Evolutionary conservation across 805 yeast genomes (phyloP).

Genomic region (Nakazawaea laoshanensis): DNA sequence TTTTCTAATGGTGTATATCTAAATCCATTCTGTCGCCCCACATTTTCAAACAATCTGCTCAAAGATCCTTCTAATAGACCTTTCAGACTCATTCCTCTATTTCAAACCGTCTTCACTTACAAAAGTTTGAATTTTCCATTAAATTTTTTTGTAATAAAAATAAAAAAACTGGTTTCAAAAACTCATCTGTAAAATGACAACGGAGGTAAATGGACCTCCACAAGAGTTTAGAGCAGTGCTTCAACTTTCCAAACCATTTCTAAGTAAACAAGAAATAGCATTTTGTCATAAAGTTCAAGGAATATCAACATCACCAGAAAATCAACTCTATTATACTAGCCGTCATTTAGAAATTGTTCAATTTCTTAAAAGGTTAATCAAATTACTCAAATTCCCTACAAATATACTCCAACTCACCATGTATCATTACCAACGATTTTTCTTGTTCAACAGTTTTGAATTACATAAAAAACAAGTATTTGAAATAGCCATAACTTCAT

Average conservation of each 20-base stretch:
- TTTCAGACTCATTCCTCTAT: too few species aligned
- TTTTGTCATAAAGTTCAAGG: conserved; percentile 14
- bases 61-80: conserved; percentile 1
- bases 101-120: too few species aligned
- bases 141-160: too few species aligned
- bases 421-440: conserved; percentile 65
- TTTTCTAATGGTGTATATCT: background rate
- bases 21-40: background rate
- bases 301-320: conserved; percentile 13
- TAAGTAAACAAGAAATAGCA: conserved; percentile 19
- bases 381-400: conserved; percentile 55
- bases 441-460: conserved; percentile 55
- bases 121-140: too few species aligned
- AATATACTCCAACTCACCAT: conserved; percentile 63
- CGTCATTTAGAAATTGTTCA: conserved; percentile 35
- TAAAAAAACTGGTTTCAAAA: too few species aligned
- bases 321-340: conserved; percentile 15
- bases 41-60: background rate
- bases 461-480: conserved; percentile 33
- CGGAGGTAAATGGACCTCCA: too few species aligned
- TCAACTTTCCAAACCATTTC: conserved; percentile 26
- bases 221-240: too few species aligned
- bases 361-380: conserved; percentile 44
- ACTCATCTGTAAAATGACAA: too few species aligned
- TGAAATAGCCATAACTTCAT: conserved; percentile 60